A percentile compares a stretch with the other conserved stretches of the same genome.
Evolutionary conservation across 2,329 filamentous ascomycete species (phyloP).

Genomic region (Hymenoscyphus fructigenus): DNA sequence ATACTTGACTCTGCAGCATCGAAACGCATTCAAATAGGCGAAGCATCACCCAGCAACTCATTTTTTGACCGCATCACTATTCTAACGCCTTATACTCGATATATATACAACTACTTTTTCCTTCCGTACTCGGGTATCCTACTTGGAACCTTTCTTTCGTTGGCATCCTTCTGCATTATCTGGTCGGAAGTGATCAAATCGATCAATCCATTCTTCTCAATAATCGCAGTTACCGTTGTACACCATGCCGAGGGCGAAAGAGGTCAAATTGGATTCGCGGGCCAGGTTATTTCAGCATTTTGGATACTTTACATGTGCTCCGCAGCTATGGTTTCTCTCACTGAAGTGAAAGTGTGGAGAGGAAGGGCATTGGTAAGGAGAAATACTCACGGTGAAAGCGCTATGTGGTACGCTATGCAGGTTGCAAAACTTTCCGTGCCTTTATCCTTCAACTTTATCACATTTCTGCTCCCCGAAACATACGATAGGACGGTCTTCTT

Average conservation of each 20-base stretch:
- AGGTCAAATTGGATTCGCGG: conserved; percentile 78
- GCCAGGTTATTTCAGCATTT: conserved; percentile 77
- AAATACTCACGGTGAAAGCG: conserved; percentile 89
- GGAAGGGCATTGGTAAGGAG: conserved; percentile 85
- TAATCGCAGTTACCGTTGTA: conserved; percentile 58
- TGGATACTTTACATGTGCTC: conserved; percentile 98
- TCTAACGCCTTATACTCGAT: conserved; percentile 79
- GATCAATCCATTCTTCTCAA: conserved; percentile 73
- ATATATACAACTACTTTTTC: conserved; percentile 71
- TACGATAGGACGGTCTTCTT: conserved; percentile 83
- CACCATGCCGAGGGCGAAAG: conserved; percentile 64
- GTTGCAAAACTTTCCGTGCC: conserved; percentile 91
- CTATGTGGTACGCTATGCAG: conserved; percentile 93
- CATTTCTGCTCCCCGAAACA: conserved; percentile 72
- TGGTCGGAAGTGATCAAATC: conserved; percentile 93
- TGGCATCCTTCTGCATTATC: conserved; percentile 79
- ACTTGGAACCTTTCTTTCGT: conserved; percentile 65
- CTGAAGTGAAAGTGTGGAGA: conserved; percentile 96
- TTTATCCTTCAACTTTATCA: conserved; percentile 93
- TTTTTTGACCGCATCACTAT: conserved; percentile 56
- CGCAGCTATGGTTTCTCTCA: conserved; percentile 82
- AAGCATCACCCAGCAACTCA: conserved; percentile 53
- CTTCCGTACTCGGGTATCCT: conserved; percentile 66
- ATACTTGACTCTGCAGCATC: conserved; percentile 83
- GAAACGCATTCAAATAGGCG: conserved; percentile 74